Conservation (phyloP, 2,329 filamentous ascomycete species). For the Calonectria henricotiae region DNA sequence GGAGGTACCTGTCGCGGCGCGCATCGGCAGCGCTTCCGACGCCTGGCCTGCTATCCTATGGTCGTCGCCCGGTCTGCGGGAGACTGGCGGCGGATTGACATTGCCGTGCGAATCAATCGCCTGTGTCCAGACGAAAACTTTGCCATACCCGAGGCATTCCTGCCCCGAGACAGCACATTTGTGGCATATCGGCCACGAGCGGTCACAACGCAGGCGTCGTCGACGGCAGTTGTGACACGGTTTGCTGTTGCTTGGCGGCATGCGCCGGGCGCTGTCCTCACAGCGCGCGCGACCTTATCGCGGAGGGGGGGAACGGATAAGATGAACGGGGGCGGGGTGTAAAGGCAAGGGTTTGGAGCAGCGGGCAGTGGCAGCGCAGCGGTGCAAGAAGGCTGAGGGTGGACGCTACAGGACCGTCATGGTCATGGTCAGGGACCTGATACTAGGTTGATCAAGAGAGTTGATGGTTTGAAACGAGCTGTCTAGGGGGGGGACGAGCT, state of each 20-base stretch:
- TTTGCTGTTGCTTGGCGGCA: conserved; percentile 60
- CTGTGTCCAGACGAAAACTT: conserved; percentile 74
- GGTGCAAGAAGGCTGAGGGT: conserved; percentile 29
- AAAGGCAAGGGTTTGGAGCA: conserved; percentile 12
- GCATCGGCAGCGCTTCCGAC: conserved; percentile 34
- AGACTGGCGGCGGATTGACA: conserved; percentile 56
- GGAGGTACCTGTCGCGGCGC: conserved; percentile 3
- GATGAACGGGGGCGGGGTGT: conserved; percentile 15
- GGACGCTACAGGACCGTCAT: conserved; percentile 39
- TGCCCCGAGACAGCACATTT: conserved; percentile 72
- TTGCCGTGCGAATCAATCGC: conserved; percentile 68
- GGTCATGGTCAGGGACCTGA: conserved; percentile 37
- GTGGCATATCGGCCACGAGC: conserved; percentile 72
- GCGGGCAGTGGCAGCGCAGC: conserved; percentile 1
- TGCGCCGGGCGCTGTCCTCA: conserved; percentile 53
- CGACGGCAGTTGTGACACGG: conserved; percentile 76
- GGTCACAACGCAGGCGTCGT: conserved; percentile 75
- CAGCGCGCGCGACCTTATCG: conserved; percentile 42
- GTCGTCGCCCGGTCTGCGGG: conserved; percentile 47
- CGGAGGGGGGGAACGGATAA: conserved; percentile 32
- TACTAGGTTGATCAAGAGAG: conserved; percentile 18
- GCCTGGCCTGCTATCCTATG: conserved; percentile 34
- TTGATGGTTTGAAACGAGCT: conserved; percentile 18
- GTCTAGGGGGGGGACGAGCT: conserved; percentile 7
- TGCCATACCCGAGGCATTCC: conserved; percentile 75